Evolutionary conservation across 495 filamentous ascomycete species (phyloP).

Genomic region (Penicillium mononematosum): DNA sequence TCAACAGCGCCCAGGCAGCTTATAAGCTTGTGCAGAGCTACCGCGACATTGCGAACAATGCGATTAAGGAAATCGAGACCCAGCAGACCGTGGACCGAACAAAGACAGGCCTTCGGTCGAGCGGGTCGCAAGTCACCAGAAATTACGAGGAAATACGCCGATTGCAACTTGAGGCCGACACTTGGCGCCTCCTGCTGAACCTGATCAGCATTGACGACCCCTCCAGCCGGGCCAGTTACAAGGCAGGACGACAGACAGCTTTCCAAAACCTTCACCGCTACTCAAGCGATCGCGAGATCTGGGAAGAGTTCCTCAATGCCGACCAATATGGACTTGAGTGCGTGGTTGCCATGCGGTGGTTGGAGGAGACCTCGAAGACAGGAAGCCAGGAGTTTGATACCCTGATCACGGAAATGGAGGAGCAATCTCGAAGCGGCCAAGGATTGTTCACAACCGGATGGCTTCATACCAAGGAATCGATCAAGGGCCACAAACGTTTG

Average conservation of each 20-base stretch:
- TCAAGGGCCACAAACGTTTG: constrained; percentile 86
- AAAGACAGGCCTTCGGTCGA: constrained; percentile 32
- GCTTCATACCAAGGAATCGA: constrained; percentile 83
- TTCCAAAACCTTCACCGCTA: constrained; percentile 54
- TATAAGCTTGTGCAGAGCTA: constrained; percentile 47
- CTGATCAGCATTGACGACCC: constrained; percentile 55
- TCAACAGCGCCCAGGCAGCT: constrained; percentile 41
- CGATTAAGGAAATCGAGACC: constrained; percentile 40
- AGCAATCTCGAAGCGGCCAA: constrained; percentile 59
- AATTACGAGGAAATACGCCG: constrained; percentile 58
- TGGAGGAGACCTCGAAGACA: constrained; percentile 67
- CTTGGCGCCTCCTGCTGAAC: constrained; percentile 79
- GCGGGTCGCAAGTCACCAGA: constrained; percentile 31
- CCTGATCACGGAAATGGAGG: constrained; percentile 67
- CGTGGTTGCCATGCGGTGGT: constrained; percentile 75
- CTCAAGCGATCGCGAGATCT: constrained; percentile 60
- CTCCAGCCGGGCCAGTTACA: constrained; percentile 30
- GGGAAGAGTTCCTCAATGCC: constrained; percentile 62
- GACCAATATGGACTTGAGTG: constrained; percentile 72
- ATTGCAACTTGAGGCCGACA: constrained; percentile 74
- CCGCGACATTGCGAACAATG: constrained; percentile 40
- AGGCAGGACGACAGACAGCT: constrained; percentile 39
- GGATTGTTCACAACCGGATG: constrained; percentile 78
- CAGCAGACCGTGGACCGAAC: constrained; percentile 40
- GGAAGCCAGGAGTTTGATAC: constrained; percentile 68